Base-by-base conservation (phyloP, 352 stramenopile species). In the Phytophthora kernoviae region DNA sequence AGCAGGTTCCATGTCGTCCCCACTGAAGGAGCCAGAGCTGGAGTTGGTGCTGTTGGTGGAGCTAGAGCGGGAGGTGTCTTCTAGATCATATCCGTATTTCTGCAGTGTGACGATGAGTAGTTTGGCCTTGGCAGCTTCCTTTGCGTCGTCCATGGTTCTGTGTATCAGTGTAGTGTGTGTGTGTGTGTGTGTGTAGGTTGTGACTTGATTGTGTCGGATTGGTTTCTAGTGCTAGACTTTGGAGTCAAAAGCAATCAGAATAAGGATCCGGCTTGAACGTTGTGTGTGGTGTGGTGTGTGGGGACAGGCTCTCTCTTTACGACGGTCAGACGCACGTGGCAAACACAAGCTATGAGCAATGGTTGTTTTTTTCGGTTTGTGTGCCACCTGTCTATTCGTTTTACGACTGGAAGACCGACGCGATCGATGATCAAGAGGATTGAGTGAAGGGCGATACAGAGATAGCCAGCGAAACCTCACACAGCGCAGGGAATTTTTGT, bases 51-150 rank as follows among this genome's bases (percentile, higher is more conserved):
- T 73, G 10, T 53, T 58, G 36, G 17, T 59, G 17, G 58, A 66
- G 62, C 62, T 75, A 21, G 47, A 54, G 27, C 41, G 62, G 9
- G 67, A 32, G 2, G 65, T 58, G 54, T 80, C 71, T 43, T 75
- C 68, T 17, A 94, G 65, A 60, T 94, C 81, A 67, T 94, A 94
- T 50, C 86, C 86, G 65, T 91, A 87, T 53, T 93, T 93, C 58
- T 94, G 83, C 33, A 94, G 70, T 63, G 81, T 94, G 24, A 78
- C 74, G 56, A 93, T 90, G 43, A 94, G 75, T 48, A 93, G 49
- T 53, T 85, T 85, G 53, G 80, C 76, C 52, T 80, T 89, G 20
- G 68, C 62, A 41, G 71, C 60, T 36, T 90, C 81, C 42, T 90
- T 83, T 27, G 42, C 26, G 41, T 73, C 64, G 43, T 76, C 61